Evolutionary conservation across 176 grass and related monocot species (phyloP).

Genomic region (Otatea glauca): DNA sequence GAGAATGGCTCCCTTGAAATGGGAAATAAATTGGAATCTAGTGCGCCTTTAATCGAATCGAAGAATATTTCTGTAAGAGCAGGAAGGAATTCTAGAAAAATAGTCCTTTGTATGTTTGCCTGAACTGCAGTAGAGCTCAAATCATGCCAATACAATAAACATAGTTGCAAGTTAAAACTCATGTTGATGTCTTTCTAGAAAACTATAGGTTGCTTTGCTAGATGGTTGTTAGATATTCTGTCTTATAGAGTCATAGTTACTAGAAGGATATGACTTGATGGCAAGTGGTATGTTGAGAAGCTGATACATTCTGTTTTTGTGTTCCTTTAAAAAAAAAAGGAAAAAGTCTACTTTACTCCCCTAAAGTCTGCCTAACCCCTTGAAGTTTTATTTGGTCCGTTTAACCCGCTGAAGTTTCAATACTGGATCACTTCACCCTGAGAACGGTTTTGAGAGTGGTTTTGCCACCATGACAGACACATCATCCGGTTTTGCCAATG

Average conservation of each 20-base stretch:
- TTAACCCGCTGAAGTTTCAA: no score
- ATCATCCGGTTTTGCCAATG: no score
- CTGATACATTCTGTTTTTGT: neutral
- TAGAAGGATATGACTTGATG: constrained; percentile 1
- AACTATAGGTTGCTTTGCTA: neutral
- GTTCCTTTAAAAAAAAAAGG: neutral
- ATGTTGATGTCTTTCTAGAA: neutral
- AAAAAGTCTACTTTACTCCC: no score
- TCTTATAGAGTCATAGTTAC: neutral
- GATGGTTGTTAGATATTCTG: constrained; percentile 10
- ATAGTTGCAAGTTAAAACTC: constrained; percentile 9
- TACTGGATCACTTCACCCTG: no score
- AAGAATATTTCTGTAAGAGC: constrained; percentile 9
- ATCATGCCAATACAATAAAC: neutral
- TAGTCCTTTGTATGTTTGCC: neutral
- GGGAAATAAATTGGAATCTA: neutral
- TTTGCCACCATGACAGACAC: no score
- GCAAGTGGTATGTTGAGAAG: neutral
- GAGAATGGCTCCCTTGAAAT: constrained; percentile 8
- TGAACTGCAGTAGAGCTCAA: neutral
- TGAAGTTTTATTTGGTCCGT: no score
- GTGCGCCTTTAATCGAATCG: neutral
- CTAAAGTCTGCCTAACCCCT: no score
- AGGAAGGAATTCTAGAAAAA: constrained; percentile 6
- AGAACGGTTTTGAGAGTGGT: no score